These are phyloP conservation scores for Mimosa pudica DNA, from an alignment of 306 rosid species.

Conservation along the genomic window DNA sequence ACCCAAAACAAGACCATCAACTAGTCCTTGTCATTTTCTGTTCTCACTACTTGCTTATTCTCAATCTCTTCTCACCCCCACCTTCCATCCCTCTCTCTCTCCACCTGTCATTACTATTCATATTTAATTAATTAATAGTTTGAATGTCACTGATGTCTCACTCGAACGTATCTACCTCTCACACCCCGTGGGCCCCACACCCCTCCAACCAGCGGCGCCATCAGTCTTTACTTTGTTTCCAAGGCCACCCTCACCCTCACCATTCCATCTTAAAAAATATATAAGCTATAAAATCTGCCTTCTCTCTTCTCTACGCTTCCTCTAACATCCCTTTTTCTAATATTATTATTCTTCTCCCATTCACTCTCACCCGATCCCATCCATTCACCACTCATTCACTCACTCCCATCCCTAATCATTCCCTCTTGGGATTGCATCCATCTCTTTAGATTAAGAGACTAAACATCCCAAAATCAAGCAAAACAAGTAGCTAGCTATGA, in stretches of 20 bases:
- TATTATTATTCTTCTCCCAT: neutral
- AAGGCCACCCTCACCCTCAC: constrained; percentile 50
- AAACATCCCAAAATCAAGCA: neutral
- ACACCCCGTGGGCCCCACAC: constrained; percentile 50
- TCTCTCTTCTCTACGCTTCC: neutral
- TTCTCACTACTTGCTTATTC: constrained; percentile 2
- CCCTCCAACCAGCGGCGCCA: constrained; percentile 78
- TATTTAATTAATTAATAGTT: neutral
- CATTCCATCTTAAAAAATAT: constrained; percentile 41
- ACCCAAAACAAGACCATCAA: constrained; percentile 53
- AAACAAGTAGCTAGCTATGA: constrained; percentile 37
- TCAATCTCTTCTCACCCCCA: too few relatives aligned
- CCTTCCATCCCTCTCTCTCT: neutral
- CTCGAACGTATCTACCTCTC: constrained; percentile 1
- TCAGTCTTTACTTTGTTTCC: constrained; percentile 74
- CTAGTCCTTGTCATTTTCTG: constrained; percentile 47
- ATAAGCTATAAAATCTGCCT: constrained; percentile 5
- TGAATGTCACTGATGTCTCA: neutral
- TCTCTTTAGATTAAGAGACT: neutral
- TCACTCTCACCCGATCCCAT: neutral
- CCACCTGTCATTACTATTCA: neutral
- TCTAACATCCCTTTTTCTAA: neutral
- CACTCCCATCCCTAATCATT: constrained; percentile 28
- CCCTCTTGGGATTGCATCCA: constrained; percentile 24
- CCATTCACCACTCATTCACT: neutral